Evolutionary conservation across 2,329 filamentous ascomycete genomes (phyloP).

Genomic region (Colletotrichum tanaceti): DNA sequence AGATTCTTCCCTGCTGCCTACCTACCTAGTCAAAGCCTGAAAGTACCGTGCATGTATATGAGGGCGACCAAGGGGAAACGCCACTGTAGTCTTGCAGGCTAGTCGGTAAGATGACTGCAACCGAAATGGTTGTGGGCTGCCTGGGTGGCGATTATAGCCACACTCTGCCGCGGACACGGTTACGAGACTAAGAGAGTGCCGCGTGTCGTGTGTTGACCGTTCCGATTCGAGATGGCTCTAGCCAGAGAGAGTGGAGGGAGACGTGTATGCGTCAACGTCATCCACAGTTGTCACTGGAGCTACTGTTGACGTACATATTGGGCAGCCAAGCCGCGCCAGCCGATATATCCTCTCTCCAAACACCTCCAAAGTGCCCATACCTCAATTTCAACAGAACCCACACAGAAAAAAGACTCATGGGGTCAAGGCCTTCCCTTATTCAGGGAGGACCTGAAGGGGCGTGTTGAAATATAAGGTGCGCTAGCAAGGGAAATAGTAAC

Average conservation of each 20-base stretch:
- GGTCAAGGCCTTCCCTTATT: too few relatives aligned
- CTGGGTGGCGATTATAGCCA: conserved; percentile 11
- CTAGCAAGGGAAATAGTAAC: too few relatives aligned
- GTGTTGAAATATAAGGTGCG: too few relatives aligned
- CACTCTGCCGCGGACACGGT: not conserved
- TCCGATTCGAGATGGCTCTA: not conserved
- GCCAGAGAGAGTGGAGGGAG: conserved; percentile 4
- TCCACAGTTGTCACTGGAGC: not conserved
- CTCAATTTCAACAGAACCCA: too few relatives aligned
- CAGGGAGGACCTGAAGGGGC: too few relatives aligned
- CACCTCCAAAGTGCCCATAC: too few relatives aligned
- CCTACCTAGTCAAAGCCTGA: not conserved
- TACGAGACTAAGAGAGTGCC: not conserved
- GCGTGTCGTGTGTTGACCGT: not conserved
- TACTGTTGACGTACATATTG: not conserved
- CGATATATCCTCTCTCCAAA: too few relatives aligned
- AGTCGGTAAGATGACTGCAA: not conserved
- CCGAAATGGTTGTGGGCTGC: not conserved
- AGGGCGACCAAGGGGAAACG: not conserved
- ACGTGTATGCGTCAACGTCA: conserved; percentile 11
- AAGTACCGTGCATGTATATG: not conserved
- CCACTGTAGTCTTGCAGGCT: conserved; percentile 8
- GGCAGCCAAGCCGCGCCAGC: too few relatives aligned
- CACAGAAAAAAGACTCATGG: too few relatives aligned
- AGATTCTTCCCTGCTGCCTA: not conserved